phyloP scores from a whole-genome alignment of 2,329 filamentous ascomycete species.

The Endoconidiophora laricicola region DNA sequence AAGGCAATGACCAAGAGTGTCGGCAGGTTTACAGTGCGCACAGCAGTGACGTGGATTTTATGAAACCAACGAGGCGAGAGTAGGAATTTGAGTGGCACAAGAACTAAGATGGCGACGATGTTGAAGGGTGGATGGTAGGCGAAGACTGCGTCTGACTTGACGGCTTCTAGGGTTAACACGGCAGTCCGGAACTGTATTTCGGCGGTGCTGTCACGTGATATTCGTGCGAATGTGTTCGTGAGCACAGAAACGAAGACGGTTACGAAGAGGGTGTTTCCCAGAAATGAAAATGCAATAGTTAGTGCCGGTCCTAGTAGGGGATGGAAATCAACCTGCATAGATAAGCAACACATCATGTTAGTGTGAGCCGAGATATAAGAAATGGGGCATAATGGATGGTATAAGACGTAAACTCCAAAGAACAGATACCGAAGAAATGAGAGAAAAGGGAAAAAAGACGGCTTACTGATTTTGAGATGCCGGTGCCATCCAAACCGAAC shows the following conservation, averaged over 20 bases:
- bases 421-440: too few species aligned
- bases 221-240: slow-evolving; percentile 66
- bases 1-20: slow-evolving; percentile 54
- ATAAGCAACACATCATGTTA: slow-evolving; percentile 34
- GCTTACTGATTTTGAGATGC: slow-evolving; percentile 39
- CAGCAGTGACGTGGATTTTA: slow-evolving; percentile 67
- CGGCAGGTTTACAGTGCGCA: slow-evolving; percentile 59
- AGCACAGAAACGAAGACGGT: slow-evolving; percentile 79
- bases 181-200: slow-evolving; percentile 71
- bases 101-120: slow-evolving; percentile 54
- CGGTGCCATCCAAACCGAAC: slow-evolving; percentile 67
- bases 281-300: slow-evolving; percentile 71
- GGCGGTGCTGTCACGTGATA: slow-evolving; percentile 59
- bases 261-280: slow-evolving; percentile 78
- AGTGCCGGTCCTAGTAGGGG: slow-evolving; percentile 60
- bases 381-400: background rate
- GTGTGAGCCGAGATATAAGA: background rate
- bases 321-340: slow-evolving; percentile 48
- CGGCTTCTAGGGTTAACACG: slow-evolving; percentile 69
- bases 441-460: too few species aligned
- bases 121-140: slow-evolving; percentile 75
- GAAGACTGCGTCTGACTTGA: slow-evolving; percentile 71
- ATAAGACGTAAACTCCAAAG: background rate
- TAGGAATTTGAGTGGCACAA: slow-evolving; percentile 64
- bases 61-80: slow-evolving; percentile 75